These are phyloP conservation scores for Centrapalus pauciflorus DNA, from an alignment of 129 eudicot genomes.

Conservation along the genomic window DNA sequence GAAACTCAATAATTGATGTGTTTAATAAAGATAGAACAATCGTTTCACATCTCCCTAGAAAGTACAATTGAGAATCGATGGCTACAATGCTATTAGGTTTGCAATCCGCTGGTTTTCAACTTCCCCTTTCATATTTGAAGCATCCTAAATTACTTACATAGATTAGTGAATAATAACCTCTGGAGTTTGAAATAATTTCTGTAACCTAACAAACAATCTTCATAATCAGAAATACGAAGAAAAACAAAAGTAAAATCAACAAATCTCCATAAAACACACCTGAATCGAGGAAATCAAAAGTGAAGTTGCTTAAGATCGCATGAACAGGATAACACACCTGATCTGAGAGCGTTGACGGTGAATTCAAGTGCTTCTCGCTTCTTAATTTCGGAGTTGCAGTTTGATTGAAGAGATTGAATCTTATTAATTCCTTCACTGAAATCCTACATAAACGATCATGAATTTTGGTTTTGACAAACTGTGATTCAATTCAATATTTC, in stretches of 20 bases:
- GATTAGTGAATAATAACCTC: not conserved
- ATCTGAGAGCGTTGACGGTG: constrained; percentile 37
- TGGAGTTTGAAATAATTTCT: not conserved
- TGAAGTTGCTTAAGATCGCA: not conserved
- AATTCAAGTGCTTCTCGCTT: constrained; percentile 48
- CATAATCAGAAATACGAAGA: not conserved
- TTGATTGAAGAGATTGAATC: constrained; percentile 42
- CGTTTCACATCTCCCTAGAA: not conserved
- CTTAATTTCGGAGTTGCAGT: constrained; percentile 32
- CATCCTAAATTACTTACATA: not conserved
- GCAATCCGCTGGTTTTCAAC: not conserved
- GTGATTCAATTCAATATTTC: not conserved
- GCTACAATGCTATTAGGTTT: not conserved
- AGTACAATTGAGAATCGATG: not conserved
- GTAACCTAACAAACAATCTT: not conserved
- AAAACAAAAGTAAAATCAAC: not conserved
- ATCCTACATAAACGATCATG: constrained; percentile 25
- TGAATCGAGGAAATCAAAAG: not conserved
- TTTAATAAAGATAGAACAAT: not conserved
- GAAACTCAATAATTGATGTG: not conserved
- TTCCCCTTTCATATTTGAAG: not conserved
- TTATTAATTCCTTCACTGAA: constrained; percentile 19
- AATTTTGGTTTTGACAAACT: constrained; percentile 4
- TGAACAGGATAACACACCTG: constrained; percentile 34
- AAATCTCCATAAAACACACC: not conserved